phyloP scores from a whole-genome alignment of 345 rosid genomes.

The Euclidium syriacum region DNA sequence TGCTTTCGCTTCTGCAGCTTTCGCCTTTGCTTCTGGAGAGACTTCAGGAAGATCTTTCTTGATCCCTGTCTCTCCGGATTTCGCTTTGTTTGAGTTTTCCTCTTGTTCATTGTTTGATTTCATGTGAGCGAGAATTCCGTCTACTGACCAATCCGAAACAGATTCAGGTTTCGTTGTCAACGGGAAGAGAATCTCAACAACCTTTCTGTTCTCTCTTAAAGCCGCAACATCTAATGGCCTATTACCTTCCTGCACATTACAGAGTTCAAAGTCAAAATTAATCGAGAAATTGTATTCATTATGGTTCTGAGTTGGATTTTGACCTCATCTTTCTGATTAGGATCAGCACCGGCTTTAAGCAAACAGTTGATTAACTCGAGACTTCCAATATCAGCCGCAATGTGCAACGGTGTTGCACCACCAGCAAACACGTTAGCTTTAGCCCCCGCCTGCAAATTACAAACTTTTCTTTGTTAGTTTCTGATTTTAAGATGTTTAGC shows the following conservation, averaged over 20 bases:
- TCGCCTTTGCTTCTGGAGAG: constrained; percentile 66
- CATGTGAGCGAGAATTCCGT: constrained; percentile 58
- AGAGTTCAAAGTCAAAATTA: neutral
- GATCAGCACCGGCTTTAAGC: constrained; percentile 80
- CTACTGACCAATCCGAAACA: constrained; percentile 70
- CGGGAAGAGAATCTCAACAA: constrained; percentile 72
- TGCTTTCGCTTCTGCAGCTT: constrained; percentile 85
- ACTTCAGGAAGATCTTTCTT: constrained; percentile 61
- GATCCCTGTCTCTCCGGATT: constrained; percentile 26
- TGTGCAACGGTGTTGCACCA: constrained; percentile 90
- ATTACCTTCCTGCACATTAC: constrained; percentile 60
- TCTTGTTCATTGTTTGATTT: constrained; percentile 45
- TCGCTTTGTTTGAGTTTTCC: constrained; percentile 29
- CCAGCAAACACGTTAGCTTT: constrained; percentile 70
- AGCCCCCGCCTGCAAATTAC: constrained; percentile 70
- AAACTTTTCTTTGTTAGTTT: neutral
- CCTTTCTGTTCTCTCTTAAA: constrained; percentile 53
- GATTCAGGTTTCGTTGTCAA: constrained; percentile 47
- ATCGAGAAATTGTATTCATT: neutral
- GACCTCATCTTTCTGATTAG: constrained; percentile 74
- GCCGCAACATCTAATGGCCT: constrained; percentile 87
- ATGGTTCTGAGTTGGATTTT: neutral
- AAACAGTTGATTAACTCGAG: constrained; percentile 61
- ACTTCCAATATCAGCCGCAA: constrained; percentile 79
- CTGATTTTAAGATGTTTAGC: neutral